Evolutionary conservation across 169 alveolate genomes (phyloP), one percentile per base, ranked within the genome.

Genomic region (Plasmodium sp.): DNA sequence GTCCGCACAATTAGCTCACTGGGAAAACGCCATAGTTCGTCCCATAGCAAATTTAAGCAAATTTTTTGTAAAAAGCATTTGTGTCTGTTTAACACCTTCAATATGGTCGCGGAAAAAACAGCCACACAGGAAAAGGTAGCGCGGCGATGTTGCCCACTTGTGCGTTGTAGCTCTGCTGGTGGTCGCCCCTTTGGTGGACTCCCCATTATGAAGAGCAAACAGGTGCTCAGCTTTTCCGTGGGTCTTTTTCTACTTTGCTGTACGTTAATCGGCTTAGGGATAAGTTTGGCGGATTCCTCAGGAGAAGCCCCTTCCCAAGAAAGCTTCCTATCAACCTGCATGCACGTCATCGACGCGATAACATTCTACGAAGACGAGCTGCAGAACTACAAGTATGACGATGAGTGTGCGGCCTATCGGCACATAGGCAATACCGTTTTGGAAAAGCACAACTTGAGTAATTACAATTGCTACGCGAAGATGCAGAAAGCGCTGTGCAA

Each of bases 401-500:
- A 36, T 16, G 36, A 74, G 12, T 85, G 93, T 31, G 75, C 79
- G 16, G 34, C 51, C 5, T 85, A 85, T 85, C 79, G 67, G 22
- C 33, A 85, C 36, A 74, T 85, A 34, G 93, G 93, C 12, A 85
- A 85, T 22, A n/a, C n/a, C 12, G 84, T 75, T 51, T 75, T 85
- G 33, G 93, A 85, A 36, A 74, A 73, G 33, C 36, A 85, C 39
- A 51, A 73, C 2, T 39, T 85, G 51, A 51, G 62, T 31, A n/a
- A 43, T 51, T 74, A 74, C 79, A 85, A 85, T 31, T 85, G 93
- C 56, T 85, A 85, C 54, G 43, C 27, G 39, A 48, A 73, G 79
- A 85, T 85, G 9, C 93, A 85, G 27, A 85, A 85, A 36, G 54
- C 80, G 39, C 34, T 85, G 39, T 85, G 93, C 43, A 85, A 85